A percentile compares a stretch with the other conserved stretches of the same genome.
Evolutionary conservation across 2,329 filamentous ascomycete species (phyloP).

Genomic region (Phaeosphaeria sp.): DNA sequence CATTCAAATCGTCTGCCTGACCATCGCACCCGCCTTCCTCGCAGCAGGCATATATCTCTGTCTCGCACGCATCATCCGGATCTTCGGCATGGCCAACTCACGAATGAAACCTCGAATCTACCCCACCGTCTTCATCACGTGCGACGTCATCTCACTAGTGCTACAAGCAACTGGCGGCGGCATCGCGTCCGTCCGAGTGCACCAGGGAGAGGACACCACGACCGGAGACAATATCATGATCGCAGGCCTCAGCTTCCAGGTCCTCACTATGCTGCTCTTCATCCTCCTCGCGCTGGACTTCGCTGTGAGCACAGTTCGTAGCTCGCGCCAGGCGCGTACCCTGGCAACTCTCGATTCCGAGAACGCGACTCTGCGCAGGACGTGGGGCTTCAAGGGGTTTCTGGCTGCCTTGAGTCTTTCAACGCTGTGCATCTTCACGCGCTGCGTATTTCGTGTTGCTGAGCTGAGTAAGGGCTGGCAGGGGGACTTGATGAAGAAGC

Average conservation of each 20-base stretch:
- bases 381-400: conserved; percentile 61
- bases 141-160: conserved; percentile 55
- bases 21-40: conserved; percentile 61
- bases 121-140: conserved; percentile 59
- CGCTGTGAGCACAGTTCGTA: conserved; percentile 34
- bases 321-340: conserved; percentile 1
- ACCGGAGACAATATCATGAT: conserved; percentile 55
- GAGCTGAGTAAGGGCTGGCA: conserved; percentile 71
- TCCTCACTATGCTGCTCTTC: conserved; percentile 53
- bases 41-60: conserved; percentile 72
- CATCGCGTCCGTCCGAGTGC: conserved; percentile 46
- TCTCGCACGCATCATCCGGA: conserved; percentile 54
- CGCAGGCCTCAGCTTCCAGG: conserved; percentile 54
- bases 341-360: conserved; percentile 28
- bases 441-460: conserved; percentile 70
- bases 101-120: conserved; percentile 55
- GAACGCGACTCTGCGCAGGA: conserved; percentile 36
- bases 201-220: conserved; percentile 38
- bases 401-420: conserved; percentile 62
- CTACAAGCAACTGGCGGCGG: conserved; percentile 55
- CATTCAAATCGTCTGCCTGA: conserved; percentile 71
- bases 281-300: conserved; percentile 53
- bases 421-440: conserved; percentile 69
- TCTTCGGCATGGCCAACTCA: conserved; percentile 50
- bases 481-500: conserved; percentile 61